Percentiles rank a stretch among this genome's conserved stretches.
phyloP scores from a whole-genome alignment of 768 basidiomycete genomes.

The Tubosaeta brunneosetosa region DNA sequence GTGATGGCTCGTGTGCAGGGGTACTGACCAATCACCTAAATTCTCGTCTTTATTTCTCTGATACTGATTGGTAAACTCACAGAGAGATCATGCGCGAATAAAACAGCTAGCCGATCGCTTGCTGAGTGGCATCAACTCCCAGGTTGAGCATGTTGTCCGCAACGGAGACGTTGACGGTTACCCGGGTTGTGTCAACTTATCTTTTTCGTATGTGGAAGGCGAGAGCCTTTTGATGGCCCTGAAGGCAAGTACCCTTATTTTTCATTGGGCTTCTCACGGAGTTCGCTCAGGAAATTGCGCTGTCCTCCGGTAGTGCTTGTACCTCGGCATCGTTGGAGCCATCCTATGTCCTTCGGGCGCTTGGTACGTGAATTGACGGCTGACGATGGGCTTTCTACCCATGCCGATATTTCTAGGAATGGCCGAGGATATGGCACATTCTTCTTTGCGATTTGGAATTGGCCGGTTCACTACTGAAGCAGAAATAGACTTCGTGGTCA shows the following conservation, averaged over 20 bases:
- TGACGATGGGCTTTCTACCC: background rate
- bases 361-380: constrained; percentile 49
- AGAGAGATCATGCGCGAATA: constrained; percentile 81
- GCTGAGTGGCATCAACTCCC: constrained; percentile 70
- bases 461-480: constrained; percentile 97
- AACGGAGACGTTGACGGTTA: constrained; percentile 93
- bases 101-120: constrained; percentile 75
- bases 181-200: constrained; percentile 93
- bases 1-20: constrained; percentile 86
- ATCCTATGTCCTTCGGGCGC: constrained; percentile 93
- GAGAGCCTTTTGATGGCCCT: constrained; percentile 97
- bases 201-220: constrained; percentile 95
- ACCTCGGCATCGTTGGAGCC: constrained; percentile 98
- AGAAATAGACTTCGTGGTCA: constrained; percentile 91
- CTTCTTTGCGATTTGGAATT: constrained; percentile 94
- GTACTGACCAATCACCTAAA: constrained; percentile 58
- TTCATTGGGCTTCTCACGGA: constrained; percentile 1
- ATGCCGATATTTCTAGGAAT: constrained; percentile 49
- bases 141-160: constrained; percentile 87
- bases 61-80: constrained; percentile 8
- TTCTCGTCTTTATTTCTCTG: background rate
- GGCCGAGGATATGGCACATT: constrained; percentile 99
- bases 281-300: constrained; percentile 74
- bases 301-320: constrained; percentile 97
- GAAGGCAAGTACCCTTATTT: constrained; percentile 52